Base-by-base conservation (phyloP, 148 eudicot species). In the Fallopia convolvulus region DNA sequence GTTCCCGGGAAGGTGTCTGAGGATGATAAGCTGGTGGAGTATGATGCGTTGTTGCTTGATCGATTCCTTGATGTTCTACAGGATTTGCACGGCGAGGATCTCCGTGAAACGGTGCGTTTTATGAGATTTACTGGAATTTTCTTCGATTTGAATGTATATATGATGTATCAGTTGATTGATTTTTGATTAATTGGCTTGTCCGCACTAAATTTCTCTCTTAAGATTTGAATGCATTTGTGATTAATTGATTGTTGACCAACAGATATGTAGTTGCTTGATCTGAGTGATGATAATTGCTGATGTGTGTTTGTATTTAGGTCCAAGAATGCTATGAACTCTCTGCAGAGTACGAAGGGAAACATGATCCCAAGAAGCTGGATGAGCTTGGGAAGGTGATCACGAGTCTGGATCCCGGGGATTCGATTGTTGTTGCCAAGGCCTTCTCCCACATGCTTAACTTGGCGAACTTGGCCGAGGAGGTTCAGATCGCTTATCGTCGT, bases 361-460 rank as follows among this genome's bases (percentile, higher is more conserved):
- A 78, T 52, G 87, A 94, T 49, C 88, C 91, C 0, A 80, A 81
- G 77, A 94, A 94, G 86, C 87, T 94, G 23, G 99, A 94, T 71
- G 95, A 92, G 85, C 92, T 94, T n/a, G 99, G 99, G 33, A 91
- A 63, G 53, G 89, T 90, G 68, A 83, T 94, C 74, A 94, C 96
- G 6, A 90, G 97, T 75, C 85, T 94, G 88, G 98, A 94, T 82
- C 89, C 97, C 0, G 96, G 98, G 75, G 97, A 94, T 78, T 94
- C 97, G 1, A 94, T 94, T 74, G 96, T 94, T 60, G 80, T 94
- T 63, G 97, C 97, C 0, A 94, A 94, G 81, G 85, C 97, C 5
- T 94, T 94, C 79, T 86, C 98, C 40, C 88, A 94, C 86, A 94
- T 94, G 99, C 99, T 94, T 84, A 94, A 85, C 91, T 86, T 94